Evolutionary conservation across 345 rosid genomes (phyloP).

Genomic region (Geranium rotundifolium): DNA sequence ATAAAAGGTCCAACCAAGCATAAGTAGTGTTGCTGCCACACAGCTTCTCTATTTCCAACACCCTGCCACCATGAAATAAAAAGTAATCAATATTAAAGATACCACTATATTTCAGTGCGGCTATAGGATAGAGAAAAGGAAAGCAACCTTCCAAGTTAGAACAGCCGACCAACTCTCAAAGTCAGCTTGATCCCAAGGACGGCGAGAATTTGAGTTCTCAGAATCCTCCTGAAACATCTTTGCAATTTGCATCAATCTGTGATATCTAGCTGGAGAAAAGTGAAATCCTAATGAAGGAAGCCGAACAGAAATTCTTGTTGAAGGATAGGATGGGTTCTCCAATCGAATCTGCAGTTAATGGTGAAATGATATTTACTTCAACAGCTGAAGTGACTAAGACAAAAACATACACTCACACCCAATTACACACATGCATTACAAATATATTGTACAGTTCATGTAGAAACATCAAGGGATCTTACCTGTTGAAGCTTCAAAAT

Average conservation of each 20-base stretch:
- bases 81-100: constrained; percentile 2
- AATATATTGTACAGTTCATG: neutral
- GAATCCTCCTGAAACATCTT: constrained; percentile 65
- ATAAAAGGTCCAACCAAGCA: constrained; percentile 89
- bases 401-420: neutral
- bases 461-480: constrained; percentile 1
- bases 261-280: constrained; percentile 98
- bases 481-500: constrained; percentile 89
- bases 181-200: constrained; percentile 85
- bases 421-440: neutral
- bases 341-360: constrained; percentile 45
- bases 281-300: constrained; percentile 87
- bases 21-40: constrained; percentile 75
- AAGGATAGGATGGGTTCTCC: constrained; percentile 75
- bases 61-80: constrained; percentile 44
- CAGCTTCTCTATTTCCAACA: constrained; percentile 77
- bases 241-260: constrained; percentile 81
- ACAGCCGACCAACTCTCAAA: constrained; percentile 84
- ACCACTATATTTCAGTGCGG: too few relatives aligned
- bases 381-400: neutral
- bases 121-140: constrained; percentile 3
- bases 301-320: constrained; percentile 72
- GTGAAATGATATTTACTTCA: constrained; percentile 1
- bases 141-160: constrained; percentile 72
- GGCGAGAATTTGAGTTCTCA: constrained; percentile 36